Conservation (phyloP, 1,284 basidiomycete species). For the Leccinum laetum region DNA sequence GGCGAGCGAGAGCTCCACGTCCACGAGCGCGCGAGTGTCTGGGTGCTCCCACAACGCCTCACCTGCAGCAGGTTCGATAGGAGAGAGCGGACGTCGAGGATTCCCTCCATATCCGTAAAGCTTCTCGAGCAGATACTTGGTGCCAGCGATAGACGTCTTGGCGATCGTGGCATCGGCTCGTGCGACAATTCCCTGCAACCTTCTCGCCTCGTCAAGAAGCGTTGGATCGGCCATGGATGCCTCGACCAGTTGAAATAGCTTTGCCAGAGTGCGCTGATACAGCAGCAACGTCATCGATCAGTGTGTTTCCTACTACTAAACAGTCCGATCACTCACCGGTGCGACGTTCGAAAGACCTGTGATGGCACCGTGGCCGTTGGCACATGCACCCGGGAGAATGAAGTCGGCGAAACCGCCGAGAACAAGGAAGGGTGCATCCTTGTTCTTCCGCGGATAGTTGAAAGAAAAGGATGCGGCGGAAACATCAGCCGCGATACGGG, state of each 20-base stretch:
- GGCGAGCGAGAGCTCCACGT: slow-evolving; percentile 61
- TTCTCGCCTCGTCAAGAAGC: slow-evolving; percentile 70
- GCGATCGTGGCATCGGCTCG: slow-evolving; percentile 81
- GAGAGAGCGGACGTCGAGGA: slow-evolving; percentile 74
- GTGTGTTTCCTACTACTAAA: neutral
- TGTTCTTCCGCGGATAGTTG: slow-evolving; percentile 64
- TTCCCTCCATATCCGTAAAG: slow-evolving; percentile 77
- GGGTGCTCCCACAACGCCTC: slow-evolving; percentile 68
- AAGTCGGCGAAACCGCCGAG: slow-evolving; percentile 82
- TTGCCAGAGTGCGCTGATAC: slow-evolving; percentile 54
- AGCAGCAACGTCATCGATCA: slow-evolving; percentile 1
- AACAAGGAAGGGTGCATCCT: slow-evolving; percentile 69
- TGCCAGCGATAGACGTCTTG: slow-evolving; percentile 78
- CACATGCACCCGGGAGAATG: slow-evolving; percentile 68
- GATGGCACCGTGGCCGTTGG: slow-evolving; percentile 77
- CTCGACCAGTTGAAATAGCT: slow-evolving; percentile 64
- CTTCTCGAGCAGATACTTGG: slow-evolving; percentile 77
- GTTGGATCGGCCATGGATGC: slow-evolving; percentile 52
- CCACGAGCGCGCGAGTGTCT: slow-evolving; percentile 65
- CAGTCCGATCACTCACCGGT: slow-evolving; percentile 50
- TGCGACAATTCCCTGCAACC: slow-evolving; percentile 77
- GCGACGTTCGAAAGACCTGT: slow-evolving; percentile 80
- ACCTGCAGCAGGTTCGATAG: slow-evolving; percentile 54
- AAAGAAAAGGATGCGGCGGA: slow-evolving; percentile 57
- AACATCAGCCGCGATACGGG: slow-evolving; percentile 74